phyloP scores from a whole-genome alignment of 2,329 filamentous ascomycete genomes.

The Alternaria brassicicola region DNA sequence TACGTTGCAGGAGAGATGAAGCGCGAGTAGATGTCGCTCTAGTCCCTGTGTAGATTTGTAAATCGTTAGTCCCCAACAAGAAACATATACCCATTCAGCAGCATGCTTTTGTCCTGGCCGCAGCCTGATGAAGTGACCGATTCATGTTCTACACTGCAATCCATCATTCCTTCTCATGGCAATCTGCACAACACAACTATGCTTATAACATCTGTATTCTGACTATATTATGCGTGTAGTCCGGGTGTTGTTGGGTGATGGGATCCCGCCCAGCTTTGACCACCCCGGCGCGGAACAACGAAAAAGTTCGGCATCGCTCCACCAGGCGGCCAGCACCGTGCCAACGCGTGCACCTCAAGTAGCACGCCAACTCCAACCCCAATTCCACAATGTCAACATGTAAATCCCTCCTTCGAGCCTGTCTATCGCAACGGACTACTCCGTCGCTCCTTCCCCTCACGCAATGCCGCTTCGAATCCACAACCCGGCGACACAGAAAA shows the following conservation, averaged over 20 bases:
- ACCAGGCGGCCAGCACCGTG: conserved; percentile 16
- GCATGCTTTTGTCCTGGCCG: not conserved
- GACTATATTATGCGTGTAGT: not conserved
- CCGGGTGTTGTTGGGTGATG: not conserved
- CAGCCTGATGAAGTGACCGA: not conserved
- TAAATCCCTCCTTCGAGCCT: conserved; percentile 37
- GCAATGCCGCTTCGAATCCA: conserved; percentile 52
- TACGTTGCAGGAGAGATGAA: conserved; percentile 91
- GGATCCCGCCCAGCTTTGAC: conserved; percentile 12
- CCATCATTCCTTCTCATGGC: not conserved
- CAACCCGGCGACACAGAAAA: conserved; percentile 55
- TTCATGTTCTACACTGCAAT: not conserved
- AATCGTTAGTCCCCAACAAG: not conserved
- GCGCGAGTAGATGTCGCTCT: conserved; percentile 23
- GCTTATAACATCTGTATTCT: not conserved
- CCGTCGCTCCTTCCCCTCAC: conserved; percentile 32
- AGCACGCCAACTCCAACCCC: conserved; percentile 18
- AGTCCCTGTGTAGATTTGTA: not conserved
- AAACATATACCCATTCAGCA: conserved; percentile 17
- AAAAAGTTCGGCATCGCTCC: conserved; percentile 31
- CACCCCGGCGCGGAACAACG: conserved; percentile 34
- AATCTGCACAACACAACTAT: not conserved
- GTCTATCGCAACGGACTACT: conserved; percentile 18
- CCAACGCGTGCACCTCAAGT: conserved; percentile 9
- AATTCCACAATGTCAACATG: conserved; percentile 43